Conservation (phyloP, 1,139 yeast species). For the Scheffersomyces titani region DNA sequence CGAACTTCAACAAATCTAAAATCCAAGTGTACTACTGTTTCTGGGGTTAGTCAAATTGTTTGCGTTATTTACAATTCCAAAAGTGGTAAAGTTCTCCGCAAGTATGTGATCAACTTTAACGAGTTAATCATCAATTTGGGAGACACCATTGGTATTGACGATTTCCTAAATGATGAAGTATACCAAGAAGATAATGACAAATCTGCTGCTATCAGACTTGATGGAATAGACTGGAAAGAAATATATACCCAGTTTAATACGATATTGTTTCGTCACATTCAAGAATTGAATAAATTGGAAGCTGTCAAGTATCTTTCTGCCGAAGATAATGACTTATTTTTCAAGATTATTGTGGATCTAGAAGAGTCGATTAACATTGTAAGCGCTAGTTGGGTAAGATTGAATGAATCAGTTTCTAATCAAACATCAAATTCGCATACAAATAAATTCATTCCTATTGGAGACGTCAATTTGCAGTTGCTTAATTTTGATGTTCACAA, state of each 20-base stretch:
- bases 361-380: conserved; percentile 24
- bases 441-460: conserved; percentile 23
- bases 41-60: conserved; percentile 22
- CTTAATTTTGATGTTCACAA: conserved; percentile 34
- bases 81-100: conserved; percentile 17
- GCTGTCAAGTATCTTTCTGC: not conserved
- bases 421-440: not conserved
- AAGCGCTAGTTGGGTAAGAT: conserved; percentile 25
- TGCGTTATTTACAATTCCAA: conserved; percentile 26
- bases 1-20: not conserved
- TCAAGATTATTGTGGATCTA: conserved; percentile 30
- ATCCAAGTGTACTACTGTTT: conserved; percentile 8
- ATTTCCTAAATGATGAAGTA: conserved; percentile 6
- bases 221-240: conserved; percentile 34
- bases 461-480: conserved; percentile 37
- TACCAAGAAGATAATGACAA: conserved; percentile 7
- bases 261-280: conserved; percentile 31
- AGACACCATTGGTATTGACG: conserved; percentile 12
- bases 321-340: conserved; percentile 21
- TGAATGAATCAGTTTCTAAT: conserved; percentile 9
- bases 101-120: conserved; percentile 33
- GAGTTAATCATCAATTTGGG: conserved; percentile 21
- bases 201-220: conserved; percentile 21
- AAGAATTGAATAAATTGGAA: conserved; percentile 21
- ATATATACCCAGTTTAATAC: conserved; percentile 34